Evolutionary conservation across 2,329 filamentous ascomycete genomes (phyloP).

Genomic region (Zasmidium angulare): DNA sequence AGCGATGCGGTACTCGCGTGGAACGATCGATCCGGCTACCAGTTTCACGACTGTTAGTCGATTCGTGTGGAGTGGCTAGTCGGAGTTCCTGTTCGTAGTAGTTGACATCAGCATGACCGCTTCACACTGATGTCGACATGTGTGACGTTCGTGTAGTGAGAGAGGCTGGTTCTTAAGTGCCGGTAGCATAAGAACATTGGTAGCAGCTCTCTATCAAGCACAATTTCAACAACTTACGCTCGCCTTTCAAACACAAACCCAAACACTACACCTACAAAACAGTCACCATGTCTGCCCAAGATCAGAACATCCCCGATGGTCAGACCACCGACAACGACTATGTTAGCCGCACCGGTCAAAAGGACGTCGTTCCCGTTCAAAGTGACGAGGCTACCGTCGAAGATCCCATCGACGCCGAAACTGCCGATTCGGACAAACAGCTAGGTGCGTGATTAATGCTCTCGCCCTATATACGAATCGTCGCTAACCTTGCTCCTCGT

Average conservation of each 20-base stretch:
- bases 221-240: too few species aligned
- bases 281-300: constrained; percentile 18
- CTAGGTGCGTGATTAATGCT: constrained; percentile 43
- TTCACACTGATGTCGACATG: background rate
- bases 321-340: constrained; percentile 47
- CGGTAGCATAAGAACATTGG: too few species aligned
- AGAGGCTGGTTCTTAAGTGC: background rate
- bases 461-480: too few species aligned
- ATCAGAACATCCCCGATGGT: constrained; percentile 32
- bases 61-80: too few species aligned
- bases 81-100: too few species aligned
- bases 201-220: too few species aligned
- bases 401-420: constrained; percentile 44
- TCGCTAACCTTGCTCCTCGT: too few species aligned
- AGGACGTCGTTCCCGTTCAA: constrained; percentile 49
- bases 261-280: too few species aligned
- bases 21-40: background rate
- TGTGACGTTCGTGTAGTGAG: constrained; percentile 2
- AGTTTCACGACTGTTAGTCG: background rate
- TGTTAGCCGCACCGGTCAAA: constrained; percentile 47
- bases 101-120: constrained; percentile 13
- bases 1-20: background rate
- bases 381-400: constrained; percentile 48
- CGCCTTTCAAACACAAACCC: too few species aligned
- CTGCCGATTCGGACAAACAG: constrained; percentile 49